phyloP scores from a whole-genome alignment of 495 filamentous ascomycete species.

The Penicilliopsis zonata region DNA sequence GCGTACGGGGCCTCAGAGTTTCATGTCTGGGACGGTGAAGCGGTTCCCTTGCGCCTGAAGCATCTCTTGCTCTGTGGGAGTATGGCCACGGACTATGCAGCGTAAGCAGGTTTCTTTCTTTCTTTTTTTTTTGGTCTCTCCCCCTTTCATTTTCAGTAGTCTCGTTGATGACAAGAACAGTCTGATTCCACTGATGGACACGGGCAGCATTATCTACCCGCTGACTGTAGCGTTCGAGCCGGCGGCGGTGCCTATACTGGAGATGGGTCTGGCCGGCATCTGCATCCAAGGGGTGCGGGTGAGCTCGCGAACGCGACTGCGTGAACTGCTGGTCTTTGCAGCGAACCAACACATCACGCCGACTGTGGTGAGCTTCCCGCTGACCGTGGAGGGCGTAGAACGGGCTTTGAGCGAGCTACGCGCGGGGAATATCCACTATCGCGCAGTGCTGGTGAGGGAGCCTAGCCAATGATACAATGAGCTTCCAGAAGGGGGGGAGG shows the following conservation, averaged over 20 bases:
- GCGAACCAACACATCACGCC: slow-evolving; percentile 40
- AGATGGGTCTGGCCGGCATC: slow-evolving; percentile 32
- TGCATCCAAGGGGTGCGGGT: slow-evolving; percentile 43
- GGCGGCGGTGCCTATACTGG: slow-evolving; percentile 34
- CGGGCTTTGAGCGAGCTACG: slow-evolving; percentile 42
- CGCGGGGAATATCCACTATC: slow-evolving; percentile 44
- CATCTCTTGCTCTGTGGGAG: not conserved
- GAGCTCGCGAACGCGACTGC: slow-evolving; percentile 30
- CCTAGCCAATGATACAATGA: too few species aligned
- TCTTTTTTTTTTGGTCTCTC: too few species aligned
- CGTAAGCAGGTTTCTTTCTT: too few species aligned
- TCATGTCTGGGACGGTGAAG: slow-evolving; percentile 12
- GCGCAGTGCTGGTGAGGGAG: slow-evolving; percentile 27
- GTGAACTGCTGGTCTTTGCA: slow-evolving; percentile 41
- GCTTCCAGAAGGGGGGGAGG: too few species aligned
- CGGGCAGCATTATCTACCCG: slow-evolving; percentile 37
- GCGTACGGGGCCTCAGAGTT: slow-evolving; percentile 44
- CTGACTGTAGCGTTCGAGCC: slow-evolving; percentile 33
- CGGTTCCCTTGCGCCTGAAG: not conserved
- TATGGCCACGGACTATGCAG: slow-evolving; percentile 5
- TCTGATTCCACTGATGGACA: slow-evolving; percentile 27
- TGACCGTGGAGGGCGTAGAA: slow-evolving; percentile 43
- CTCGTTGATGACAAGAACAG: too few species aligned
- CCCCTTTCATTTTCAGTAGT: too few species aligned
- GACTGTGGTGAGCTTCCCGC: slow-evolving; percentile 39